Evolutionary conservation across 352 stramenopile genomes (phyloP).

Genomic region (Globisporangium splendens): DNA sequence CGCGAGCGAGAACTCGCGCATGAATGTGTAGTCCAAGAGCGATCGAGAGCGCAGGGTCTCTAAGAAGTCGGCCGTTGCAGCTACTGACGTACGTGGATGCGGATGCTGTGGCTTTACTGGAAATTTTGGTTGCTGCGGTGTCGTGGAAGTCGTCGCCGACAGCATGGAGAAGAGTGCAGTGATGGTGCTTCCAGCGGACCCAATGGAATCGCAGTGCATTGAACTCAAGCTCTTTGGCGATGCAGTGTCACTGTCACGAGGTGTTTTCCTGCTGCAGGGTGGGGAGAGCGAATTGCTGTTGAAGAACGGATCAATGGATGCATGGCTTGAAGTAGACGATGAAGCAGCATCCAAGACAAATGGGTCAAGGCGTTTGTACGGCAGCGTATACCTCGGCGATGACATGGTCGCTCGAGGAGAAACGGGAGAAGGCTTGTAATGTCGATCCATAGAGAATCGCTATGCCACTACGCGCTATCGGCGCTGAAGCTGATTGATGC

Average conservation of each 20-base stretch:
- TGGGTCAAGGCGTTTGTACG: constrained; percentile 11
- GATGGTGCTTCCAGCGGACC: too few relatives aligned
- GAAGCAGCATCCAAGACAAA: neutral
- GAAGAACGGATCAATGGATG: neutral
- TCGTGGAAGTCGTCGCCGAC: neutral
- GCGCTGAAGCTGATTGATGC: neutral
- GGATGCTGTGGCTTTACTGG: constrained; percentile 13
- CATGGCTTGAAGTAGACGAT: neutral
- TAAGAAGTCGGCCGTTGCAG: constrained; percentile 21
- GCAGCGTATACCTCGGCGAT: constrained; percentile 4
- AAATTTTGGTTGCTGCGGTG: constrained; percentile 6
- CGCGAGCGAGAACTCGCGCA: constrained; percentile 47
- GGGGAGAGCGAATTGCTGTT: neutral
- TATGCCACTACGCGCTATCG: neutral
- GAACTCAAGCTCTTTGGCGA: constrained; percentile 11
- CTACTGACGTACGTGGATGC: constrained; percentile 9
- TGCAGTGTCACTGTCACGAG: neutral
- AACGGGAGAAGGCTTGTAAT: constrained; percentile 2
- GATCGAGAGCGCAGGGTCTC: constrained; percentile 31
- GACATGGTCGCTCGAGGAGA: constrained; percentile 2
- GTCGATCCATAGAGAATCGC: neutral
- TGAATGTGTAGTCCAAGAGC: constrained; percentile 47
- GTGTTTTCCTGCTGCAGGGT: neutral
- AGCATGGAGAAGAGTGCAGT: constrained; percentile 10
- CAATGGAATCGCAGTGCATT: constrained; percentile 3